Percentiles rank a stretch among this genome's conserved stretches.
Conservation (phyloP, 768 basidiomycete genomes). For the Psilocybe cyanescens region DNA sequence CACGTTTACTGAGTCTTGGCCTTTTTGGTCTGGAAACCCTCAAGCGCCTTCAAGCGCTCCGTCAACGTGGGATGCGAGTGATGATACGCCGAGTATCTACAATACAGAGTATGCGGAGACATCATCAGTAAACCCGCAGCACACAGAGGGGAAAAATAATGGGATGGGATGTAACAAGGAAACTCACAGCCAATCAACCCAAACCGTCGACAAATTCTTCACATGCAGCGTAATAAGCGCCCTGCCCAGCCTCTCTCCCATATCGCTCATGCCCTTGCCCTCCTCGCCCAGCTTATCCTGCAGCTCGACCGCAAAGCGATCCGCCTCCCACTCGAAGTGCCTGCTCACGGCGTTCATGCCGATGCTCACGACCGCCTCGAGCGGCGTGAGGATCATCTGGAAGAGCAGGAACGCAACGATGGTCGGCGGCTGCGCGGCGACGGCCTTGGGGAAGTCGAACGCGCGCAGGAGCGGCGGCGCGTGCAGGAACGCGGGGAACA, state of each 20-base stretch:
- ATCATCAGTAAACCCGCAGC: no score
- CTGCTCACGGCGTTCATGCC: constrained; percentile 83
- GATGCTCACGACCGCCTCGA: constrained; percentile 75
- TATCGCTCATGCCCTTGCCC: constrained; percentile 68
- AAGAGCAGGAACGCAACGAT: constrained; percentile 88
- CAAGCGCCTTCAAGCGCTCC: constrained; percentile 84
- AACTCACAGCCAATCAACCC: constrained; percentile 90
- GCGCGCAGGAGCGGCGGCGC: constrained; percentile 78
- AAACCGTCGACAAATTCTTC: constrained; percentile 91
- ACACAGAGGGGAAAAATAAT: not conserved
- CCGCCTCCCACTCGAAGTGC: constrained; percentile 92
- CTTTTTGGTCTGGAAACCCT: constrained; percentile 58
- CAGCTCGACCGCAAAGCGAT: constrained; percentile 81
- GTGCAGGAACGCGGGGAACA: constrained; percentile 89
- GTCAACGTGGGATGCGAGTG: constrained; percentile 95
- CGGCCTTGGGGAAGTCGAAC: constrained; percentile 75
- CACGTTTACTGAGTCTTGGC: constrained; percentile 35
- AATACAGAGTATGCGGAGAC: not conserved
- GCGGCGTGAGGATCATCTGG: constrained; percentile 85
- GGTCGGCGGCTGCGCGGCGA: constrained; percentile 73
- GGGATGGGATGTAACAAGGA: constrained; percentile 10
- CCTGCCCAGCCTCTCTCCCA: constrained; percentile 83
- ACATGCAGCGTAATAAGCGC: constrained; percentile 88
- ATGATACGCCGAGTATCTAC: constrained; percentile 91
- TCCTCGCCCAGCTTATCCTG: constrained; percentile 50